A percentile compares a stretch with the other conserved stretches of the same genome.
These are phyloP conservation scores for Sideroxylon spinosum DNA, from an alignment of 179 eudicot genomes.

Conservation along the genomic window DNA sequence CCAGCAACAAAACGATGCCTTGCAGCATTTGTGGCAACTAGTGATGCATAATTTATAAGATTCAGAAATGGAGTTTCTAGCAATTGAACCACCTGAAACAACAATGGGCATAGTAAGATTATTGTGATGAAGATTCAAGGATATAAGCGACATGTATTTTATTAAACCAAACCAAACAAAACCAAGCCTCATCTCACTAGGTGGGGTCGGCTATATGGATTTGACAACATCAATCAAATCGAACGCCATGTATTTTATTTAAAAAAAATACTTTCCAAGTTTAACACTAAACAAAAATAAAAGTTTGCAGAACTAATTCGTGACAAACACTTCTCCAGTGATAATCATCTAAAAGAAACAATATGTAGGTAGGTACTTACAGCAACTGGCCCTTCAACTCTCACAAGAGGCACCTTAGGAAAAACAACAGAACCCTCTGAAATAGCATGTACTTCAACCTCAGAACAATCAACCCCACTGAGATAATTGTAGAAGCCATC, in stretches of 20 bases:
- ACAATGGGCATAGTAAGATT: conserved; percentile 4
- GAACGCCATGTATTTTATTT: not conserved
- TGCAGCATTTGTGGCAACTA: conserved; percentile 95
- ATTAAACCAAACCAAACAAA: no score
- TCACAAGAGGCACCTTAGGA: conserved; percentile 81
- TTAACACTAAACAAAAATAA: no score
- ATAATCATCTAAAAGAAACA: conserved; percentile 3
- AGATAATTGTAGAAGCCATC: conserved; percentile 79
- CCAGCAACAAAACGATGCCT: conserved; percentile 96
- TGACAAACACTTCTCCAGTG: not conserved
- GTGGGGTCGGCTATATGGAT: no score
- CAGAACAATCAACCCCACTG: conserved; percentile 81
- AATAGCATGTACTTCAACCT: conserved; percentile 79
- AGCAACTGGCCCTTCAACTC: conserved; percentile 90
- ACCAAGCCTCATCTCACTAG: no score
- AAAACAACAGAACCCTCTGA: conserved; percentile 87
- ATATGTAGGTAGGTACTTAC: conserved; percentile 49
- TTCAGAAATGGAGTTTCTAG: conserved; percentile 92
- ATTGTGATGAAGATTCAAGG: not conserved
- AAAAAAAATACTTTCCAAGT: not conserved
- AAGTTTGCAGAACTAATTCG: not conserved
- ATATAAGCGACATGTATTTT: not conserved
- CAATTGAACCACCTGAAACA: conserved; percentile 74
- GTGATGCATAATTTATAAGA: conserved; percentile 86
- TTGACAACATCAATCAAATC: no score